A percentile compares a stretch with the other conserved stretches of the same genome.
These are phyloP conservation scores for Capsicum chinense DNA, from an alignment of 257 asterid genomes.

Conservation along the genomic window DNA sequence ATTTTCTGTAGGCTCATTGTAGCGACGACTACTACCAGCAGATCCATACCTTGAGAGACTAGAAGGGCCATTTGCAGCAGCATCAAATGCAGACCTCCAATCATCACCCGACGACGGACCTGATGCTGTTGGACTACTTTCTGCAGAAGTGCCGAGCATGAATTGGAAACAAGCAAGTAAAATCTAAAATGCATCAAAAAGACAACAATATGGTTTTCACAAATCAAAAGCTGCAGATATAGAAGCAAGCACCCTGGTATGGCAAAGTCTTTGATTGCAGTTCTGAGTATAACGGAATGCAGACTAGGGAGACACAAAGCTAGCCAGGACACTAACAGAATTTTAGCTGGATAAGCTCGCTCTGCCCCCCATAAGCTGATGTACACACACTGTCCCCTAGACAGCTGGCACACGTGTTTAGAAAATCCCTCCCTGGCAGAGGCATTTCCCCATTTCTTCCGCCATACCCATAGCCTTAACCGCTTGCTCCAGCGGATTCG, in stretches of 20 bases:
- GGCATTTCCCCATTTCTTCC: too few species aligned
- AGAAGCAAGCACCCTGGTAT: constrained; percentile 4
- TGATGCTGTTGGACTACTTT: constrained; percentile 76
- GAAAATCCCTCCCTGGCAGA: too few species aligned
- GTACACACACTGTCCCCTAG: too few species aligned
- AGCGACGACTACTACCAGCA: constrained; percentile 69
- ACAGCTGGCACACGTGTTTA: too few species aligned
- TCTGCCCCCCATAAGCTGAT: too few species aligned
- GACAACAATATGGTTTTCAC: constrained; percentile 22
- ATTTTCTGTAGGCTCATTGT: constrained; percentile 79
- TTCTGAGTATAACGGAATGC: not conserved
- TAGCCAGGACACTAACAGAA: constrained; percentile 4
- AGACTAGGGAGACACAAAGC: constrained; percentile 12
- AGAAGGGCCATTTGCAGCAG: constrained; percentile 75
- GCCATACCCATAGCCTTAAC: too few species aligned
- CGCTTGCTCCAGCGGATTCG: too few species aligned
- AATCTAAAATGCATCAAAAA: constrained; percentile 25
- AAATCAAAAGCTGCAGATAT: not conserved
- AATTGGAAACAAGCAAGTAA: constrained; percentile 9
- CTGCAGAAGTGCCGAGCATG: constrained; percentile 42
- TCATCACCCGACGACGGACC: constrained; percentile 84
- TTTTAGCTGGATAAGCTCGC: not conserved
- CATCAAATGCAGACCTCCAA: constrained; percentile 95
- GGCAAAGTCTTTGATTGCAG: not conserved
- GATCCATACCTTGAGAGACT: constrained; percentile 60